Evolutionary conservation across 495 filamentous ascomycete genomes (phyloP).

Genomic region (Aspergillus sclerotioniger): DNA sequence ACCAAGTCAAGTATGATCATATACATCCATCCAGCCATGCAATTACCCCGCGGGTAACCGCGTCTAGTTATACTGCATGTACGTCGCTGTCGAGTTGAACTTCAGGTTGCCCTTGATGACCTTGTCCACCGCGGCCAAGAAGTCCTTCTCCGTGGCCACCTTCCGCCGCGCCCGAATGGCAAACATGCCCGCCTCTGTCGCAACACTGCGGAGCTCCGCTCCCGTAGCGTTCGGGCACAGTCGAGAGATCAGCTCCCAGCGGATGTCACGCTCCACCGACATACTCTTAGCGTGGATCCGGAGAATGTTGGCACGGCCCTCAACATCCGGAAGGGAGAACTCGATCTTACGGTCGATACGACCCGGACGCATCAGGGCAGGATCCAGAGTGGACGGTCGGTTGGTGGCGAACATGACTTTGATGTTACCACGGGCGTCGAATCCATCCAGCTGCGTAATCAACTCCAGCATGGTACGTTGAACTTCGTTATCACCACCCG

Average conservation of each 20-base stretch:
- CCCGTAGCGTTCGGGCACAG: conserved; percentile 97
- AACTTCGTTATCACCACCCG: conserved; percentile 98
- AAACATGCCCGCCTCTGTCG: conserved; percentile 99
- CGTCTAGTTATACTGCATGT: conserved; percentile 96
- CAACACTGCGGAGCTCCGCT: conserved; percentile 90
- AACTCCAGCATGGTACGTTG: conserved; percentile 98
- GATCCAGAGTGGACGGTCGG: conserved; percentile 91
- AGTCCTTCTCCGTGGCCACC: conserved; percentile 99
- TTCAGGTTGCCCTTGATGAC: conserved; percentile 99
- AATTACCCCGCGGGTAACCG: conserved; percentile 18
- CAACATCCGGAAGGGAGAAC: conserved; percentile 93
- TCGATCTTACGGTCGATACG: conserved; percentile 99
- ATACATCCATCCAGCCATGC: conserved; percentile 25
- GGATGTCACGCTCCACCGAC: conserved; percentile 97
- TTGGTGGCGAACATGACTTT: conserved; percentile 99
- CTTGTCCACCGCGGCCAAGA: conserved; percentile 96
- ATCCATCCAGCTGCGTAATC: conserved; percentile 96
- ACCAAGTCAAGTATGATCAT: conserved; percentile 25
- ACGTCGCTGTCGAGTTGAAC: conserved; percentile 98
- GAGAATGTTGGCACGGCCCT: conserved; percentile 94
- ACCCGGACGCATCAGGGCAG: conserved; percentile 93
- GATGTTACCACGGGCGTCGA: conserved; percentile 97
- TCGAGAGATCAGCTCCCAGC: conserved; percentile 96
- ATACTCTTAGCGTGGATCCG: conserved; percentile 99
- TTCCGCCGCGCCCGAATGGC: conserved; percentile 94